Evolutionary conservation across 139 green algal species (phyloP), one percentile per base, ranked within the genome.

Genomic region (Auxenochlorella pyrenoidosa): DNA sequence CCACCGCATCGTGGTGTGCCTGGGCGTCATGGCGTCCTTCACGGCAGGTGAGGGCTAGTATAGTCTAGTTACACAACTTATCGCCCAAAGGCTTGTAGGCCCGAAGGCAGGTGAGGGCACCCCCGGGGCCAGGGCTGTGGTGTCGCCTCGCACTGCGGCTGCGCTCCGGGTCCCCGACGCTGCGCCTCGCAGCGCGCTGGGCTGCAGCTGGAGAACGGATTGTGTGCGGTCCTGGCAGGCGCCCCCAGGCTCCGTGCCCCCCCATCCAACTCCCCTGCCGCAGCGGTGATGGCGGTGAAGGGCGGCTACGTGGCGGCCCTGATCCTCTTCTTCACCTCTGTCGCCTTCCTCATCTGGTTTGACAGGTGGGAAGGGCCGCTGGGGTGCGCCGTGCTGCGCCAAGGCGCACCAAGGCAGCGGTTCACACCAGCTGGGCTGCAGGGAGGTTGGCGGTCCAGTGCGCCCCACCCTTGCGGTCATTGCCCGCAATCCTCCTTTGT

Each of bases 281-380:
- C 82, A 86, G 82, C 85, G 38, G 87, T 93, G n/a, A 80, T 93
- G 72, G 72, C 92, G 19, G 85, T 90, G 54, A 93, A 92, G 86
- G 38, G 75, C 32, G 92, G 90, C 3, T 94, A 89, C 86, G 36
- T 89, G 15, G 82, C 75, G 3, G 88, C 72, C 43, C 65, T 70
- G 38, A 68, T 86, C 24, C 26, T 90, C 58, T 63, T 90, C 19
- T 83, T 94, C n/a, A 78, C 91, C 5, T 34, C 71, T 18, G 41
- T 91, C 24, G 47, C 60, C 38, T 66, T 91, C 43, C 83, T 94
- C 21, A 66, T 83, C 15, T 51, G 80, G 30, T 76, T 90, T 79
- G 89, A 93, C 85, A 77, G 83, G 80, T 91, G 89, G 36, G 68
- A 8, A 24, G 18, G 16, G 13, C 18, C 18, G 13, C n/a, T n/a